These are phyloP conservation scores for Coniochaeta ligniaria DNA, from an alignment of 2,329 filamentous ascomycete species.

Conservation along the genomic window DNA sequence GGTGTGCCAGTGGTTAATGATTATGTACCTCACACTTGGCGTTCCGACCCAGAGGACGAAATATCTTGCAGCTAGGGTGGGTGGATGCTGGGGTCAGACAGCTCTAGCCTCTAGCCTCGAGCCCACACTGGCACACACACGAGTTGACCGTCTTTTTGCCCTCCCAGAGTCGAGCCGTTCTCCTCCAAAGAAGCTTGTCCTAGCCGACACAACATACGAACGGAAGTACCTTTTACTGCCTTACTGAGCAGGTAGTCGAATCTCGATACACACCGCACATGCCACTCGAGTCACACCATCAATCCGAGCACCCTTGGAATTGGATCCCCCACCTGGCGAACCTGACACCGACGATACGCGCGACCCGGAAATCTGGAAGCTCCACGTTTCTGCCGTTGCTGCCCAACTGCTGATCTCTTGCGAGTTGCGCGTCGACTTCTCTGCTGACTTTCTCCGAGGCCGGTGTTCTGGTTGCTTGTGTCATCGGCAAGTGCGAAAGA, in stretches of 20 bases:
- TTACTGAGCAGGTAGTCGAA: too few species aligned
- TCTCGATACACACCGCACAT: not conserved
- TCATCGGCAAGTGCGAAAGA: not conserved
- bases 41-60: not conserved
- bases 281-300: not conserved
- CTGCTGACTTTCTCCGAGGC: not conserved
- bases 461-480: not conserved
- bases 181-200: too few species aligned
- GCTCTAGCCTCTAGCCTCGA: not conserved
- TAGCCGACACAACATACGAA: not conserved
- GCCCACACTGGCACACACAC: too few species aligned
- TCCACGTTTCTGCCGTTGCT: not conserved
- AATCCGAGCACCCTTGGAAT: not conserved
- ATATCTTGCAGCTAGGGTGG: not conserved
- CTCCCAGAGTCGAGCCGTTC: too few species aligned
- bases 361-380: slow-evolving; percentile 1
- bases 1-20: not conserved
- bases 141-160: slow-evolving; percentile 1
- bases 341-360: not conserved
- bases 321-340: not conserved
- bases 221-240: too few species aligned
- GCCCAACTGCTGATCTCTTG: slow-evolving; percentile 3
- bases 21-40: not conserved
- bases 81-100: too few species aligned
- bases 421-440: not conserved